phyloP scores from a whole-genome alignment of 495 filamentous ascomycete genomes.

The Astrocystis sublimbata region DNA sequence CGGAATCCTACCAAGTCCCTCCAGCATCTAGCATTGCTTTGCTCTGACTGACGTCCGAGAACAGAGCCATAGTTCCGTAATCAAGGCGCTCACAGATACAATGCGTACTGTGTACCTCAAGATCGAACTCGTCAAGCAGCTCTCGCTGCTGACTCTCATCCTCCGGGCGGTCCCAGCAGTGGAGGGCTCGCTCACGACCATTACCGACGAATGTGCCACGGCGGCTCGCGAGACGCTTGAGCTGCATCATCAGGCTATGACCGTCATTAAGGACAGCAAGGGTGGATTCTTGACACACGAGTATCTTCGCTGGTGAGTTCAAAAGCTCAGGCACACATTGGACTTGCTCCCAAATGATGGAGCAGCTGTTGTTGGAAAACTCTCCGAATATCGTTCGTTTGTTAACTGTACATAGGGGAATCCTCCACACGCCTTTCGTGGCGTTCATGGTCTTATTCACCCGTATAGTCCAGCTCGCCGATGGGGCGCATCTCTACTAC shows the following conservation, averaged over 20 bases:
- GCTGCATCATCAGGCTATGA: slow-evolving; percentile 30
- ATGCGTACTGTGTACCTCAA: slow-evolving; percentile 20
- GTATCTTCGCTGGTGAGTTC: slow-evolving; percentile 32
- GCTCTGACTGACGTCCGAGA: background rate
- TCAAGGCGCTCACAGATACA: background rate
- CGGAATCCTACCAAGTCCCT: no score
- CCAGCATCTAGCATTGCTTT: background rate
- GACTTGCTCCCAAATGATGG: background rate
- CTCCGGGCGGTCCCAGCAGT: slow-evolving; percentile 26
- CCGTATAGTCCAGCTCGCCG: slow-evolving; percentile 26
- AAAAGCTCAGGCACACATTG: background rate
- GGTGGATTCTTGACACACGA: slow-evolving; percentile 23
- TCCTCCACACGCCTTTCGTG: slow-evolving; percentile 31
- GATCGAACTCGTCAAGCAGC: slow-evolving; percentile 29
- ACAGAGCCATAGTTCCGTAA: background rate
- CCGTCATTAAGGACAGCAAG: slow-evolving; percentile 19
- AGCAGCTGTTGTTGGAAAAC: background rate
- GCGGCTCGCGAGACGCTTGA: slow-evolving; percentile 29
- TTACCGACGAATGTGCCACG: slow-evolving; percentile 27
- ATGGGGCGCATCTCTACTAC: slow-evolving; percentile 22
- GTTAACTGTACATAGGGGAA: slow-evolving; percentile 23
- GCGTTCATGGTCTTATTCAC: slow-evolving; percentile 34
- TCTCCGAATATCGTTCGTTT: no score
- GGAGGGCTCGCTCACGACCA: slow-evolving; percentile 9
- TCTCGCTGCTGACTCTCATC: slow-evolving; percentile 28